Conservation (phyloP, 352 stramenopile species). For the Achlya hypogyna region DNA sequence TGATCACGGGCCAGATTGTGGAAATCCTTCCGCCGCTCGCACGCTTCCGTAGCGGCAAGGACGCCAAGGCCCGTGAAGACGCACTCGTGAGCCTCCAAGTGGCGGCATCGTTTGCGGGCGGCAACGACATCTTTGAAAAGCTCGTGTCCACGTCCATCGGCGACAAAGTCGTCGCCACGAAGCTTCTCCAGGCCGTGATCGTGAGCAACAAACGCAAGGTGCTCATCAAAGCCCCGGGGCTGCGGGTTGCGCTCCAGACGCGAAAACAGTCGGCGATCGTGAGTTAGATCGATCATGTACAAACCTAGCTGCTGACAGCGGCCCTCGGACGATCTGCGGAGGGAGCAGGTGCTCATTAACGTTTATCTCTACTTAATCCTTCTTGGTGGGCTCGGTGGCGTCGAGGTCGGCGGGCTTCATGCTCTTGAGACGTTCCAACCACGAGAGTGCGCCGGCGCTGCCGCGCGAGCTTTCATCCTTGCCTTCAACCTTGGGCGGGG, state of each 20-base stretch:
- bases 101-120: neutral
- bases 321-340: neutral
- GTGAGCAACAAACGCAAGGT: neutral
- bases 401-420: slow-evolving; percentile 69
- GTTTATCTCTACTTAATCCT: slow-evolving; percentile 8
- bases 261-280: neutral
- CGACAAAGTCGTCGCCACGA: slow-evolving; percentile 4
- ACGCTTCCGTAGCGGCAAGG: slow-evolving; percentile 10
- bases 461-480: slow-evolving; percentile 31
- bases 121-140: neutral
- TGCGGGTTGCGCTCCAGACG: neutral
- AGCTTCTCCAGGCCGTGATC: neutral
- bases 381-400: slow-evolving; percentile 25
- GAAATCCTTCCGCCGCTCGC: neutral
- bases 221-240: neutral
- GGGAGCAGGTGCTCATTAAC: neutral
- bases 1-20: neutral
- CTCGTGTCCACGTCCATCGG: neutral
- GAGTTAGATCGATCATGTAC: neutral
- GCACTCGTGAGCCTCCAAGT: neutral
- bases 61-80: slow-evolving; percentile 14
- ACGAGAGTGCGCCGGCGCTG: slow-evolving; percentile 72
- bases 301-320: neutral
- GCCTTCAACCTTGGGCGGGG: slow-evolving; percentile 45
- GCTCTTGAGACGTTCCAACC: slow-evolving; percentile 80